Conservation (phyloP, 2,329 filamentous ascomycete genomes). For the Cadophora luteo-olivacea region DNA sequence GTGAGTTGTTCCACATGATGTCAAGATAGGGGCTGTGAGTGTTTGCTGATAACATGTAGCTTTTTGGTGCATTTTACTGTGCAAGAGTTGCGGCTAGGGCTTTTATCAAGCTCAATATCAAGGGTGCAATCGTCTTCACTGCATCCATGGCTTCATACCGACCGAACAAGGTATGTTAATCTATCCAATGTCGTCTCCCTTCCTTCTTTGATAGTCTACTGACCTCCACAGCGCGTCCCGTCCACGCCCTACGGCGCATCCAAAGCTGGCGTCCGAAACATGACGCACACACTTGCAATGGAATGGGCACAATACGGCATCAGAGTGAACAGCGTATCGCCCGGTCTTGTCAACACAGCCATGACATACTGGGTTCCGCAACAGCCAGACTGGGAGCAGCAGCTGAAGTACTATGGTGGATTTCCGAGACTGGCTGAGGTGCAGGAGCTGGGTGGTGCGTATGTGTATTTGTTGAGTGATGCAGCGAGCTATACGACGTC, state of each 20-base stretch:
- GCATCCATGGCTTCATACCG: conserved; percentile 55
- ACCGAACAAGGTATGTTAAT: conserved; percentile 41
- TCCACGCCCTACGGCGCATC: conserved; percentile 52
- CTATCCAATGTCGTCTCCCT: neutral
- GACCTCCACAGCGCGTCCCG: conserved; percentile 45
- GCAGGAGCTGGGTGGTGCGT: conserved; percentile 49
- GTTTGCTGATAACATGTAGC: conserved; percentile 24
- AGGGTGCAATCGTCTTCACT: conserved; percentile 54
- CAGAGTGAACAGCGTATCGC: conserved; percentile 70
- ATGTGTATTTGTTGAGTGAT: conserved; percentile 43
- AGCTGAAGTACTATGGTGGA: conserved; percentile 60
- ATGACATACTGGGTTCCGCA: conserved; percentile 54
- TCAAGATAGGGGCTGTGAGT: neutral
- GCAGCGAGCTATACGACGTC: conserved; percentile 47
- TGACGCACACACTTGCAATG: conserved; percentile 67
- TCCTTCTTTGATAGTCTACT: too few relatives aligned
- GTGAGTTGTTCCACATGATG: conserved; percentile 20
- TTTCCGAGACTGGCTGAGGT: conserved; percentile 58
- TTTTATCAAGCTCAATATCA: conserved; percentile 53
- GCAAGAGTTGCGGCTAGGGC: conserved; percentile 51
- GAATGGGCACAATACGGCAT: conserved; percentile 69
- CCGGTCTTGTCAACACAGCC: conserved; percentile 71
- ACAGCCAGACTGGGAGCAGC: conserved; percentile 56
- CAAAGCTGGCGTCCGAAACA: conserved; percentile 55
- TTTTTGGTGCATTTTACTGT: conserved; percentile 54